Conservation (phyloP, 2,329 filamentous ascomycete genomes). For the Colletotrichum echinochloae region DNA sequence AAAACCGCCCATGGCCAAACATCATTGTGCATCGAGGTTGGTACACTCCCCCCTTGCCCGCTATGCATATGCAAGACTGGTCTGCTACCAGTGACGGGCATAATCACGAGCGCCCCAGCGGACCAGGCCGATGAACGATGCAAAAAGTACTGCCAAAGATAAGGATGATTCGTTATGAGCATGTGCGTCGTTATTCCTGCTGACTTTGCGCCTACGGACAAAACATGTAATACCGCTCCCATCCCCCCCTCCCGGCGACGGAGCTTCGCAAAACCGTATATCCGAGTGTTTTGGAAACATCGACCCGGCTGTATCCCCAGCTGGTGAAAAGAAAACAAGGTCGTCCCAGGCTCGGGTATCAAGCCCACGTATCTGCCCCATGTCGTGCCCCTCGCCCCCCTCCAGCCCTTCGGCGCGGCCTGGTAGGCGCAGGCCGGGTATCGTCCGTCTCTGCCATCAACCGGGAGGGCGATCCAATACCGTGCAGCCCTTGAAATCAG, state of each 20-base stretch:
- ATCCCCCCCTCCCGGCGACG: not conserved
- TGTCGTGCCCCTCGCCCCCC: not conserved
- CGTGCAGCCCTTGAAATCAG: conserved; percentile 21
- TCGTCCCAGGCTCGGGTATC: conserved; percentile 14
- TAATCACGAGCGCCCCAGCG: not conserved
- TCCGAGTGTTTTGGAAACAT: conserved; percentile 15
- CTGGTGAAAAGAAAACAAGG: not conserved
- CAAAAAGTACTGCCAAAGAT: too few species aligned
- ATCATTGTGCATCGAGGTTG: not conserved
- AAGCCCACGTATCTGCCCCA: not conserved
- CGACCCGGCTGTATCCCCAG: not conserved
- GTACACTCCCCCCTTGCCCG: not conserved
- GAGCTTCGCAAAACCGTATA: not conserved
- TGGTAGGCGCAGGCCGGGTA: not conserved
- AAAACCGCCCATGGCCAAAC: not conserved
- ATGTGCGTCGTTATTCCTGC: conserved; percentile 34
- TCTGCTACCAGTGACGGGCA: not conserved
- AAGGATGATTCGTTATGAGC: conserved; percentile 6
- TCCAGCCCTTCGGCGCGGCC: not conserved
- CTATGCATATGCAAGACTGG: not conserved
- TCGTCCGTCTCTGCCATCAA: not conserved
- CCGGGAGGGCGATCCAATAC: conserved; percentile 25
- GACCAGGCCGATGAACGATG: too few species aligned
- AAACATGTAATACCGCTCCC: conserved; percentile 22
- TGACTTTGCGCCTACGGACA: conserved; percentile 24